phyloP scores from a whole-genome alignment of 2,329 filamentous ascomycete genomes.

The Botrytis galanthina region DNA sequence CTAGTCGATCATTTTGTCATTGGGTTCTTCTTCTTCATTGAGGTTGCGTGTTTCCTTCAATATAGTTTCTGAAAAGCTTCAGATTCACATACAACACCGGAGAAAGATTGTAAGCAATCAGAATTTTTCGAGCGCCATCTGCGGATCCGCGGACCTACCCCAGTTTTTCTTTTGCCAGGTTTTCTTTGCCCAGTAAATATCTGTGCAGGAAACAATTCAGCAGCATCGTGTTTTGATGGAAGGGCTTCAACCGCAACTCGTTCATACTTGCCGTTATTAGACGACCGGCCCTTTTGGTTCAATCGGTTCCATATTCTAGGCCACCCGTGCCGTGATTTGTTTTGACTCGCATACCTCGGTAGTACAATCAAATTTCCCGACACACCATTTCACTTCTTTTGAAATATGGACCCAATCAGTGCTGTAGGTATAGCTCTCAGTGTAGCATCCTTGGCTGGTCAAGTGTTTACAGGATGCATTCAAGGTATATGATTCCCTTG shows the following conservation, averaged over 20 bases:
- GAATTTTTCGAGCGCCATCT: not conserved
- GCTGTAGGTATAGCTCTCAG: conserved; percentile 37
- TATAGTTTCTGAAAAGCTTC: conserved; percentile 7
- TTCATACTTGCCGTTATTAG: conserved; percentile 7
- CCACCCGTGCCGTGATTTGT: conserved; percentile 12
- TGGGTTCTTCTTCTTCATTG: not conserved
- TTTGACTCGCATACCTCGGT: conserved; percentile 7
- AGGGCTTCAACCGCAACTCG: conserved; percentile 1
- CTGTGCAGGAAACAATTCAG: not conserved
- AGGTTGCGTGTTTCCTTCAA: not conserved
- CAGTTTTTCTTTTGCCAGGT: not conserved
- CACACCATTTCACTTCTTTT: conserved; percentile 5
- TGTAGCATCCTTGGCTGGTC: conserved; percentile 47
- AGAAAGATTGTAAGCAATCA: not conserved
- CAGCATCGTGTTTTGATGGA: not conserved
- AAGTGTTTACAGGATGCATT: conserved; percentile 48
- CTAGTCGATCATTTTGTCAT: not conserved
- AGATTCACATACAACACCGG: not conserved
- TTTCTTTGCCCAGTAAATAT: conserved; percentile 6
- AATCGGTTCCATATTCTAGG: conserved; percentile 13
- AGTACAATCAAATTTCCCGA: conserved; percentile 19
- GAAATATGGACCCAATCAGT: conserved; percentile 36
- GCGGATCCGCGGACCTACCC: conserved; percentile 10
- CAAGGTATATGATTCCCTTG: conserved; percentile 38
- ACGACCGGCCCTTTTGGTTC: conserved; percentile 10